These are phyloP conservation scores for Ceratocystiopsis minuta DNA, from an alignment of 2,329 filamentous ascomycete species.

Conservation along the genomic window DNA sequence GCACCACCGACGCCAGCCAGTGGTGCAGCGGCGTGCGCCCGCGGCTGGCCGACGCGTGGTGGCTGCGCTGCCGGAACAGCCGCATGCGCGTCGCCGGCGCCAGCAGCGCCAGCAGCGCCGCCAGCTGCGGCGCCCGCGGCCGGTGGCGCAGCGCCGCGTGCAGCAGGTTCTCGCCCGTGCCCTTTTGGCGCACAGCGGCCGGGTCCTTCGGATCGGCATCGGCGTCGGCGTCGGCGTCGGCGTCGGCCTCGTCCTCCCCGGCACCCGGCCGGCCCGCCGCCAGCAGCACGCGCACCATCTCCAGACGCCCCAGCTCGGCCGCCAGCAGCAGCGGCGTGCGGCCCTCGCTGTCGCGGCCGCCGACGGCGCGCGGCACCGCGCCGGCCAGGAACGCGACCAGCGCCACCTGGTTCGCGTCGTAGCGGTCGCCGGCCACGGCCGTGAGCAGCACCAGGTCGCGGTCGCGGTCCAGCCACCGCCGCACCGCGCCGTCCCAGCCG, in stretches of 20 bases:
- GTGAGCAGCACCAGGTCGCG: conserved; percentile 47
- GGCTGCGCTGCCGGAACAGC: conserved; percentile 41
- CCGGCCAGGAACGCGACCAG: conserved; percentile 50
- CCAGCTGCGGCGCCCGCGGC: conserved; percentile 20
- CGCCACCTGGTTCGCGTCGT: conserved; percentile 24
- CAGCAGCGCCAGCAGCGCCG: conserved; percentile 37
- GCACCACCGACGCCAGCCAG: conserved; percentile 26
- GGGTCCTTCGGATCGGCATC: too few species aligned
- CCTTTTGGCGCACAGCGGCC: too few species aligned
- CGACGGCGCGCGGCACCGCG: conserved; percentile 40
- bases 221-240: conserved; percentile 34
- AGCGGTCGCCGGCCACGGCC: conserved; percentile 29
- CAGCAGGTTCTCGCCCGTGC: conserved; percentile 36
- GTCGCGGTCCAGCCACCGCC: conserved; percentile 41
- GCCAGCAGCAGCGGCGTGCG: conserved; percentile 54
- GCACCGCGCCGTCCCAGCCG: conserved; percentile 45
- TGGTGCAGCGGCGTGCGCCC: conserved; percentile 46
- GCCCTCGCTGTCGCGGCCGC: conserved; percentile 38
- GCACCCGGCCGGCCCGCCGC: too few species aligned
- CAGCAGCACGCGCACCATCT: conserved; percentile 43
- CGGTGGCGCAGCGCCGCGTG: conserved; percentile 32
- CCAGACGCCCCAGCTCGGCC: conserved; percentile 33
- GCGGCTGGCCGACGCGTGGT: conserved; percentile 21
- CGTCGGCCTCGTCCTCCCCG: conserved; percentile 50
- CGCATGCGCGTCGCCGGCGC: conserved; percentile 35